A percentile compares a stretch with the other conserved stretches of the same genome.
phyloP scores from a whole-genome alignment of 441 rosid genomes.

The Capsella rubella region DNA sequence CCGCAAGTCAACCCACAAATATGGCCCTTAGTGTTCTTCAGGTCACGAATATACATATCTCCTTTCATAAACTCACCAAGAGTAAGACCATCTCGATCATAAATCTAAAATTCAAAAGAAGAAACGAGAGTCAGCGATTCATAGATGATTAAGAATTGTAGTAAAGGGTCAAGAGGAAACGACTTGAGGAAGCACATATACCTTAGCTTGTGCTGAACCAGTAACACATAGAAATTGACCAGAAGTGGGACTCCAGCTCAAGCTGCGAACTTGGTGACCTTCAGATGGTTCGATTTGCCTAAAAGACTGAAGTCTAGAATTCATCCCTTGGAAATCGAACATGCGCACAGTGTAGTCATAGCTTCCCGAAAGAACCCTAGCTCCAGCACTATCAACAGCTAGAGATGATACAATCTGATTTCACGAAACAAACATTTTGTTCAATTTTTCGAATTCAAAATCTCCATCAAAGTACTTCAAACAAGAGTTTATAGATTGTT shows the following conservation, averaged over 20 bases:
- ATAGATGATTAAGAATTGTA: not conserved
- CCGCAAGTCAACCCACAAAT: constrained; percentile 94
- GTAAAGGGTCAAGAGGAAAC: not conserved
- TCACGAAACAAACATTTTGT: constrained; percentile 7
- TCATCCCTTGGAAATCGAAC: constrained; percentile 99
- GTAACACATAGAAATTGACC: constrained; percentile 89
- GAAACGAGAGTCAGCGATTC: constrained; percentile 18
- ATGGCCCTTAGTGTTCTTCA: constrained; percentile 97
- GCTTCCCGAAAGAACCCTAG: constrained; percentile 94
- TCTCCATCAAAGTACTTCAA: constrained; percentile 7
- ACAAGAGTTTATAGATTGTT: constrained; percentile 11
- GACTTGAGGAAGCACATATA: constrained; percentile 30
- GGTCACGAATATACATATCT: constrained; percentile 97
- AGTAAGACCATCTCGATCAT: constrained; percentile 95
- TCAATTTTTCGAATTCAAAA: constrained; percentile 11
- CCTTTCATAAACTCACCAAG: constrained; percentile 96
- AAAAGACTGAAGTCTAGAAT: constrained; percentile 85
- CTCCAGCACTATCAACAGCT: constrained; percentile 95
- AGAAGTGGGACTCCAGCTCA: constrained; percentile 97
- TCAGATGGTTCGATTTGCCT: constrained; percentile 94
- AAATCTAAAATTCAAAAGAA: constrained; percentile 61
- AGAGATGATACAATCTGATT: constrained; percentile 88
- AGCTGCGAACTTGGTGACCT: constrained; percentile 92
- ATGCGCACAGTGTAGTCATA: constrained; percentile 91
- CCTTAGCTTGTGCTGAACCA: constrained; percentile 99